Conservation (phyloP, 768 basidiomycete genomes). For the Dioszegia crocea region DNA sequence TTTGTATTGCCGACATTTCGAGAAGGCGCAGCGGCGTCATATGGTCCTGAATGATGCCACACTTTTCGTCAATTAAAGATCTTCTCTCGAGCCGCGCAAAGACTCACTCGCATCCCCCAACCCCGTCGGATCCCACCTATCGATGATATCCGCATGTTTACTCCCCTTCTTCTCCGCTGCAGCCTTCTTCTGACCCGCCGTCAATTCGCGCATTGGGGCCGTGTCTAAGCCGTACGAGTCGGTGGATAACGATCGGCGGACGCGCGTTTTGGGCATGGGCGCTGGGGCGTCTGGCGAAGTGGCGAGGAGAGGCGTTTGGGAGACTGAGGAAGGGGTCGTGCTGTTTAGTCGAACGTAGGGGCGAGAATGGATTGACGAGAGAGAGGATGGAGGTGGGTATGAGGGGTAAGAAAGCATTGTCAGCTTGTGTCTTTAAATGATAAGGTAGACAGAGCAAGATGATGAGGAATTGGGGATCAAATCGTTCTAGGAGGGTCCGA, state of each 20-base stretch:
- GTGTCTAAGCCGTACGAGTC: conserved; percentile 35
- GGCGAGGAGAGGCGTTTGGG: conserved; percentile 23
- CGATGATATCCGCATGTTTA: conserved; percentile 48
- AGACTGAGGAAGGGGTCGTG: conserved; percentile 22
- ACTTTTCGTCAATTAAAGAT: conserved; percentile 15
- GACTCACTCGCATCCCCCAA: conserved; percentile 45
- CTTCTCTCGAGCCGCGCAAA: not conserved
- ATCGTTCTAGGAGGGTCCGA: not conserved
- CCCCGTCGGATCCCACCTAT: conserved; percentile 50
- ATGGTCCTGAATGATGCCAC: conserved; percentile 50
- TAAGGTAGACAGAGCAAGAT: not conserved
- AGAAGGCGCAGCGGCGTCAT: conserved; percentile 48
- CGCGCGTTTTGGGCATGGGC: conserved; percentile 13
- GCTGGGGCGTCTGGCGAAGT: conserved; percentile 15
- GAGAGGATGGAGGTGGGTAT: conserved; percentile 8
- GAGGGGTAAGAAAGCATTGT: conserved; percentile 6
- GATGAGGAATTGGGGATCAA: not conserved
- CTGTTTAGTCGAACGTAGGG: conserved; percentile 19
- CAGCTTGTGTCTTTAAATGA: not conserved
- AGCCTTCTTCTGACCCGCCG: conserved; percentile 36
- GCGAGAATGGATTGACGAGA: conserved; percentile 1
- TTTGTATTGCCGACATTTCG: conserved; percentile 40
- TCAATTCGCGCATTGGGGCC: conserved; percentile 16
- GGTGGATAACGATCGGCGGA: conserved; percentile 39
- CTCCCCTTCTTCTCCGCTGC: conserved; percentile 44